phyloP scores from a whole-genome alignment of 2,329 filamentous ascomycete genomes.

The Aspergillus eucalypticola region DNA sequence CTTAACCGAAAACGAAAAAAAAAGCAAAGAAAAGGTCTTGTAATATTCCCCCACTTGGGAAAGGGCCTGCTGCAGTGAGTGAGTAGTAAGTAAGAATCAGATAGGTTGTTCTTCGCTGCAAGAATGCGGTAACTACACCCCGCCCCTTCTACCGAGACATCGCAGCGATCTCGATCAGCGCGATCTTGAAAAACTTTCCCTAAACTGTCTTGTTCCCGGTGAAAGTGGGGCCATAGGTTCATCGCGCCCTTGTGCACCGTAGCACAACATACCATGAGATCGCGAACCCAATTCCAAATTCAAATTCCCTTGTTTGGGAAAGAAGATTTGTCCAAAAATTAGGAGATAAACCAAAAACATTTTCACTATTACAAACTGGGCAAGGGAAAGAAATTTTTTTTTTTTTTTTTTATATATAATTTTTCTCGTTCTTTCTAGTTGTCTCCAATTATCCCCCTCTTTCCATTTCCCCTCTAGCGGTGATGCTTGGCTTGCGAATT shows the following conservation, averaged over 20 bases:
- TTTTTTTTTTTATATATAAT: background rate
- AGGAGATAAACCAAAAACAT: background rate
- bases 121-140: background rate
- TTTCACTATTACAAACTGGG: background rate
- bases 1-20: background rate
- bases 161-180: slow-evolving; percentile 8
- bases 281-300: background rate
- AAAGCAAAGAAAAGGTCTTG: background rate
- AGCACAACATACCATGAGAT: slow-evolving; percentile 5
- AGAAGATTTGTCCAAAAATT: background rate
- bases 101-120: background rate
- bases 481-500: background rate
- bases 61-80: background rate
- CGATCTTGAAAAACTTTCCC: slow-evolving; percentile 7
- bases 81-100: too few species aligned
- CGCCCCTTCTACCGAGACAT: background rate
- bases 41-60: background rate
- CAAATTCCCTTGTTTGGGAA: background rate
- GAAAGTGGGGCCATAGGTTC: background rate
- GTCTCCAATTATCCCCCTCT: background rate
- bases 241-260: background rate
- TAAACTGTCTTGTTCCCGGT: background rate
- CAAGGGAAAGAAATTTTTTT: background rate
- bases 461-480: background rate
- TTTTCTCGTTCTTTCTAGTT: background rate